Conservation (phyloP, 31 red algal species). For the Porphyra umbilicalis region DNA sequence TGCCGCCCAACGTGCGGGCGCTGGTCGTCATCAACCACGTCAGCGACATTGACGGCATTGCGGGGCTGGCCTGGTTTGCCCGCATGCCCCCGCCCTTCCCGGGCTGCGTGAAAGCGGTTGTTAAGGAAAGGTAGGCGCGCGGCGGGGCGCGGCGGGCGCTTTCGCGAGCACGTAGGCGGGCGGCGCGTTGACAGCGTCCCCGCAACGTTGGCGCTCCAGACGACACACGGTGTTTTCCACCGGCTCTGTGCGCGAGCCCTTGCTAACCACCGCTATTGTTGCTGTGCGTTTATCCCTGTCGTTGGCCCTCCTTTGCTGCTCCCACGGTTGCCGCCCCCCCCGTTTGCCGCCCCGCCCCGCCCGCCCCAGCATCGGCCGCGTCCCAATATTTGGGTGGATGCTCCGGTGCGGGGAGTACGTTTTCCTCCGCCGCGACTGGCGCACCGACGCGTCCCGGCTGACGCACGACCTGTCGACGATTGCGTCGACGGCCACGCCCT, state of each 20-base stretch:
- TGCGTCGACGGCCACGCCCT: slow-evolving; percentile 20
- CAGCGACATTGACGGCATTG: slow-evolving; percentile 48
- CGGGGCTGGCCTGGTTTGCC: slow-evolving; percentile 42
- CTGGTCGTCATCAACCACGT: slow-evolving; percentile 45
- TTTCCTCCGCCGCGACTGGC: slow-evolving; percentile 39
- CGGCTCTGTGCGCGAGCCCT: background rate
- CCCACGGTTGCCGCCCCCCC: background rate
- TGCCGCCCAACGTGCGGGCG: slow-evolving; percentile 23
- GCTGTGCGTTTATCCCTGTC: background rate
- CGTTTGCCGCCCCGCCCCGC: too few species aligned
- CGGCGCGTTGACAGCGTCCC: too few species aligned
- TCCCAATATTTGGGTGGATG: slow-evolving; percentile 49
- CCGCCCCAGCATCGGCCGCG: slow-evolving; percentile 20
- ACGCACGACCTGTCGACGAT: background rate
- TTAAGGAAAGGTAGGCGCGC: slow-evolving; percentile 16
- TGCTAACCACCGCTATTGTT: background rate
- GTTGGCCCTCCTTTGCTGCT: background rate
- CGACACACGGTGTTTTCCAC: background rate
- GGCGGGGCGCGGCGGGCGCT: too few species aligned
- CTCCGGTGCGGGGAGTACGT: slow-evolving; percentile 46
- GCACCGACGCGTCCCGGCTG: slow-evolving; percentile 18
- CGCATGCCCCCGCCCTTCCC: slow-evolving; percentile 49
- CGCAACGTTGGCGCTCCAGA: too few species aligned
- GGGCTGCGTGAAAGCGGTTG: slow-evolving; percentile 50
- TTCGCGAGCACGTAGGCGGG: too few species aligned